Evolutionary conservation across 441 rosid genomes (phyloP).

Genomic region (Mallotus repandus): DNA sequence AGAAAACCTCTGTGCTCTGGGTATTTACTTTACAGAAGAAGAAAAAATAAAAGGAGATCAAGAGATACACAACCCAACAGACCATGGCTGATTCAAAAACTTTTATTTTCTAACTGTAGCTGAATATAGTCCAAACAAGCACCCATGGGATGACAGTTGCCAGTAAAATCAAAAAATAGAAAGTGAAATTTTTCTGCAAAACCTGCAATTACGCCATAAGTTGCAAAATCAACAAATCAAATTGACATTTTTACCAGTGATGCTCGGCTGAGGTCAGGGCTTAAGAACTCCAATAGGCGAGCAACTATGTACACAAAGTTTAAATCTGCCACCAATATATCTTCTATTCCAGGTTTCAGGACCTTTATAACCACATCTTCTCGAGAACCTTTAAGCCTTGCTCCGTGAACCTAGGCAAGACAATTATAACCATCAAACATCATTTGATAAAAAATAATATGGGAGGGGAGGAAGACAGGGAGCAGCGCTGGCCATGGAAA

Average conservation of each 20-base stretch:
- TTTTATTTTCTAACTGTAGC: background rate
- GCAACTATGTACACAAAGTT: conserved; percentile 85
- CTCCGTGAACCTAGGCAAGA: conserved; percentile 78
- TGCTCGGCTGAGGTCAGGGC: conserved; percentile 81
- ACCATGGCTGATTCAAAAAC: background rate
- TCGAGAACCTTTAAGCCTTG: conserved; percentile 82
- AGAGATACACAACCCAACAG: background rate
- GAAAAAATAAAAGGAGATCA: background rate
- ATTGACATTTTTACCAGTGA: conserved; percentile 65
- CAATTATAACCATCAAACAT: conserved; percentile 17
- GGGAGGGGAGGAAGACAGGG: background rate
- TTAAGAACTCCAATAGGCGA: conserved; percentile 90
- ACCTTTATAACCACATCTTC: conserved; percentile 95
- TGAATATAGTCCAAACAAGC: background rate
- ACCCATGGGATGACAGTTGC: background rate
- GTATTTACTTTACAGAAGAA: background rate
- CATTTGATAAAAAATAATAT: conserved; percentile 1
- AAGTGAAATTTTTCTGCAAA: conserved; percentile 17
- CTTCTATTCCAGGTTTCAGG: conserved; percentile 95
- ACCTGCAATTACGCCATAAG: conserved; percentile 4
- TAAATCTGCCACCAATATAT: conserved; percentile 87
- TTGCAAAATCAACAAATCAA: conserved; percentile 8
- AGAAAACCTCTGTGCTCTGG: background rate
- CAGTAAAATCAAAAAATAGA: conserved; percentile 13
- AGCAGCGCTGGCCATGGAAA: background rate